Evolutionary conservation across 441 rosid genomes (phyloP).

Genomic region (Caryocar brasiliense): DNA sequence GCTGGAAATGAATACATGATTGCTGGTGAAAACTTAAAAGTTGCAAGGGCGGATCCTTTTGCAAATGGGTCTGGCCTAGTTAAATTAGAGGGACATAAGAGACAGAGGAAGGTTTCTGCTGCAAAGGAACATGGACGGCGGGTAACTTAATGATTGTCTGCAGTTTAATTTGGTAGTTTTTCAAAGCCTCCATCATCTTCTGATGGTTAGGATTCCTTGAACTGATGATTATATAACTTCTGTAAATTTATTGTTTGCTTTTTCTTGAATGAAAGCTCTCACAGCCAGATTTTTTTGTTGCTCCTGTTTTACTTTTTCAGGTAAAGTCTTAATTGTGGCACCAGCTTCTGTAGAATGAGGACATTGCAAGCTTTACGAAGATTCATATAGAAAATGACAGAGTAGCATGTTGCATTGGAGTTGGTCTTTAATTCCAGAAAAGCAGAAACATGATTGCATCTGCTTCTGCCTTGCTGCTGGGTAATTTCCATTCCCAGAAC

Average conservation of each 20-base stretch:
- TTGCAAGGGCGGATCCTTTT: slow-evolving; percentile 24
- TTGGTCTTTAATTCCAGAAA: neutral
- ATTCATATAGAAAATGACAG: neutral
- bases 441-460: slow-evolving; percentile 1
- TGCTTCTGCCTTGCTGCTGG: neutral
- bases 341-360: slow-evolving; percentile 5
- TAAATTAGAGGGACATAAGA: slow-evolving; percentile 39
- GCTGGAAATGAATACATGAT: slow-evolving; percentile 64
- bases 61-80: slow-evolving; percentile 20
- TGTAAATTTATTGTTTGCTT: neutral
- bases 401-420: neutral
- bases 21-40: slow-evolving; percentile 44
- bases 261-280: neutral
- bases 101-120: slow-evolving; percentile 37
- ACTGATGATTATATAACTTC: neutral
- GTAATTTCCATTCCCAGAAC: slow-evolving; percentile 5
- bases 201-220: neutral
- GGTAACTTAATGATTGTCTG: slow-evolving; percentile 8
- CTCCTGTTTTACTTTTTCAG: slow-evolving; percentile 1
- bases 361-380: neutral
- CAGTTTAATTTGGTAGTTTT: slow-evolving; percentile 24
- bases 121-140: slow-evolving; percentile 25
- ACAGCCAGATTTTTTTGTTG: neutral
- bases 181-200: neutral
- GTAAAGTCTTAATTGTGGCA: slow-evolving; percentile 3